Base-by-base conservation (phyloP, 1,139 yeast genomes). In the Lodderomyces margitis region DNA sequence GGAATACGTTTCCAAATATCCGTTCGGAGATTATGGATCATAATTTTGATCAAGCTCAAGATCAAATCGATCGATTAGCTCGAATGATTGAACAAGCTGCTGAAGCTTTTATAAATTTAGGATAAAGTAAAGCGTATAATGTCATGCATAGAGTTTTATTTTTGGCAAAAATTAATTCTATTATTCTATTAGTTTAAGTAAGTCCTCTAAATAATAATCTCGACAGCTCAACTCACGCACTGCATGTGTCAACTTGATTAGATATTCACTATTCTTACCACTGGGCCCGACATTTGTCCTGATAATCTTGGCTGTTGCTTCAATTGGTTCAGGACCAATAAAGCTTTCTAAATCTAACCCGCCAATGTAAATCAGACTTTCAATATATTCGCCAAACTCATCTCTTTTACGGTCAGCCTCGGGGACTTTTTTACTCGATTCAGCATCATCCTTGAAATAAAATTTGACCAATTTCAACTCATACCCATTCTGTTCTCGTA, bases 401-500 rank as follows among this genome's bases (percentile, higher is more conserved):
- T 51, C 46, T 5, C 61, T 55, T 36, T 59, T 62, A 8, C 53
- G 50, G 4, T 44, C 27, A 28, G 39, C 20, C 12, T 39, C 34
- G 3, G 45, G 46, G 5, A 32, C 50, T 2, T 50, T 54, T 21
- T 3, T 7, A 8, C 12, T 27, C 5, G 9, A 8, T 5, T 50
- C 53, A 7, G 46, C 60, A 2, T 60, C 56, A n/a, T 68, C 62
- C 10, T 59, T 52, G 27, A 83, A 66, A 46, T 75, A 74, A 56
- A 88, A 88, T 2, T 81, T 80, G 1, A 89, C 83, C n/a, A 68
- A 62, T 51, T 85, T 87, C 2, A 80, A 68, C 0, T 88, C 71
- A 60, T 91, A 91, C 0, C 98, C 98, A 55, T 88, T 89, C 58
- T 89, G 88, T 55, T 91, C 98, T 40, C 98, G 68, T 14, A 80